These are phyloP conservation scores for Pseudogymnoascus sp. DNA, from an alignment of 2,329 filamentous ascomycete species.

Conservation along the genomic window DNA sequence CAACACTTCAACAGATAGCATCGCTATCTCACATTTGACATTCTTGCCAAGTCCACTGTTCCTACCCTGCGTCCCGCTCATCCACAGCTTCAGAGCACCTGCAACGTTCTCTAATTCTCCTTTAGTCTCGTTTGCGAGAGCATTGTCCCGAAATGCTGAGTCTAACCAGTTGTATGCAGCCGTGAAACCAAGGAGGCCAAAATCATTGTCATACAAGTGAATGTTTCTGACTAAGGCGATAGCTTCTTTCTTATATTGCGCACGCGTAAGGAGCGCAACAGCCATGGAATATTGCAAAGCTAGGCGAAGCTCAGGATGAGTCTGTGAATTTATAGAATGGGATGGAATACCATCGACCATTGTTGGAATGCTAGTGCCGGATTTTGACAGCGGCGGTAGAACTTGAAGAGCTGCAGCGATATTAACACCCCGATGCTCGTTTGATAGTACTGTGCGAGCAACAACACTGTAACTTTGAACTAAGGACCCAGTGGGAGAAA, in stretches of 20 bases:
- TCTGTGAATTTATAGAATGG: not conserved
- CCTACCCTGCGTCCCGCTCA: conserved; percentile 45
- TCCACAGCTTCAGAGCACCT: conserved; percentile 55
- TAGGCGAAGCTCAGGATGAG: not conserved
- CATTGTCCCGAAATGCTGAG: conserved; percentile 40
- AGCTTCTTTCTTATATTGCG: not conserved
- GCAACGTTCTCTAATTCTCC: conserved; percentile 48
- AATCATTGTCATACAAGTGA: not conserved
- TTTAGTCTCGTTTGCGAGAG: conserved; percentile 41
- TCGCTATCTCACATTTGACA: conserved; percentile 47
- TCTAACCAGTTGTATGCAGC: conserved; percentile 54
- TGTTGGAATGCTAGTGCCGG: not conserved
- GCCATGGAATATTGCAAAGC: not conserved
- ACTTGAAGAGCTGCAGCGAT: not conserved
- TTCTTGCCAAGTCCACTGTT: conserved; percentile 39
- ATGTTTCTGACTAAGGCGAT: not conserved
- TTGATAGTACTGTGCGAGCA: conserved; percentile 49
- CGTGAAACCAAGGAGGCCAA: conserved; percentile 48
- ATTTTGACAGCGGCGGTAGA: conserved; percentile 4
- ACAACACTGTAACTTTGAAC: conserved; percentile 56
- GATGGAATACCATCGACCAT: not conserved
- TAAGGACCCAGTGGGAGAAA: conserved; percentile 71
- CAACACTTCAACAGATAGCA: conserved; percentile 48
- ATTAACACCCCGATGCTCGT: conserved; percentile 32
- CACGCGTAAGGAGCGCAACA: conserved; percentile 35